These are phyloP conservation scores for Albizia julibrissin DNA, from an alignment of 306 rosid genomes.

Conservation along the genomic window DNA sequence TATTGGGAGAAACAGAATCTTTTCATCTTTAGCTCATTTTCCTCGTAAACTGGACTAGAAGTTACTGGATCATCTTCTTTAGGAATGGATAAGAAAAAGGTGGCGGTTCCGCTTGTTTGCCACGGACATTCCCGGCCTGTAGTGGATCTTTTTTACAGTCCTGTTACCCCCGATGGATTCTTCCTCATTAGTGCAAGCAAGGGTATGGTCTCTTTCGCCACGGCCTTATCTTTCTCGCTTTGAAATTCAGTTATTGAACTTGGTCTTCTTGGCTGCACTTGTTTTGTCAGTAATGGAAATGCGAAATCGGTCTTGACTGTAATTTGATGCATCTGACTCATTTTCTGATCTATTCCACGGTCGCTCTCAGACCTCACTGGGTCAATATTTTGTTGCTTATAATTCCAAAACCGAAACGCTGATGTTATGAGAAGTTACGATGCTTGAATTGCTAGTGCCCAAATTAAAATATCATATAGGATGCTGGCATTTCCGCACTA, in stretches of 20 bases:
- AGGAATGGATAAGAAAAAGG: slow-evolving; percentile 82
- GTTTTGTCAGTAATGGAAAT: neutral
- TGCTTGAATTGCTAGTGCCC: neutral
- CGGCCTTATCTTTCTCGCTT: neutral
- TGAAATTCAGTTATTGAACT: neutral
- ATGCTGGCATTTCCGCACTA: neutral
- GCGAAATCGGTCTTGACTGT: neutral
- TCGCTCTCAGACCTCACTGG: neutral
- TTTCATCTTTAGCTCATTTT: neutral
- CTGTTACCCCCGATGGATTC: slow-evolving; percentile 87
- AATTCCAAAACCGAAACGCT: neutral
- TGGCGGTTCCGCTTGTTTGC: slow-evolving; percentile 82
- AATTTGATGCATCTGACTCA: slow-evolving; percentile 9
- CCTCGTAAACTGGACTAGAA: slow-evolving; percentile 3
- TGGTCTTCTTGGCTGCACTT: neutral
- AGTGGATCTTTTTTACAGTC: slow-evolving; percentile 92
- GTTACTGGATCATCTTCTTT: slow-evolving; percentile 11
- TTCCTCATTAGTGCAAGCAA: slow-evolving; percentile 99
- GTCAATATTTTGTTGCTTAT: neutral
- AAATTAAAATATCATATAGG: neutral
- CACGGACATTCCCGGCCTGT: slow-evolving; percentile 97
- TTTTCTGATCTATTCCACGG: neutral
- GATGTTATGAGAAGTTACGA: neutral
- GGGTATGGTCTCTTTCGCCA: slow-evolving; percentile 46
- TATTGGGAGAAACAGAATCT: neutral